These are phyloP conservation scores for Globisporangium irregulare DNA, from an alignment of 352 stramenopile genomes.

Conservation along the genomic window DNA sequence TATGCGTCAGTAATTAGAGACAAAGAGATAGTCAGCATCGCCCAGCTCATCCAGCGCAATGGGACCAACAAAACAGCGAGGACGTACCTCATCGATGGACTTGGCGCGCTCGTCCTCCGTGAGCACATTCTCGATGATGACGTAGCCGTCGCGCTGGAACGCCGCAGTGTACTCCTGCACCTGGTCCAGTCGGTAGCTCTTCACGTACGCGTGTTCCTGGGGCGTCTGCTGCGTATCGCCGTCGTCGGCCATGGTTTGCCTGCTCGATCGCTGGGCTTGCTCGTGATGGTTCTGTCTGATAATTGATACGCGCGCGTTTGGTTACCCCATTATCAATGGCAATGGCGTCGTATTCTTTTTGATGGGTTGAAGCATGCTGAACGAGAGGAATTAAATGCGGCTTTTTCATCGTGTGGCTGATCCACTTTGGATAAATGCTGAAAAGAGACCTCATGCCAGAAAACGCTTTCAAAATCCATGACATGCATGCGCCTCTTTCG, in stretches of 20 bases:
- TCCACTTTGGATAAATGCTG: too few relatives aligned
- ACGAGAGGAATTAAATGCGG: neutral
- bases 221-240: neutral
- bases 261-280: neutral
- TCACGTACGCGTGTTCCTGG: neutral
- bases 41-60: neutral
- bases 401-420: too few relatives aligned
- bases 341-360: neutral
- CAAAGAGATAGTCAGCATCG: neutral
- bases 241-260: conserved; percentile 3
- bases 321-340: neutral
- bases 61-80: too few relatives aligned
- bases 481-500: too few relatives aligned
- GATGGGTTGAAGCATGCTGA: neutral
- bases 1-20: neutral
- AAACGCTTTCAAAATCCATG: too few relatives aligned
- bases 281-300: conserved; percentile 1
- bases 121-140: conserved; percentile 44
- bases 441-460: too few relatives aligned
- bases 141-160: conserved; percentile 41
- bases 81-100: conserved; percentile 34
- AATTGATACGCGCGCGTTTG: conserved; percentile 1
- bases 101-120: conserved; percentile 25
- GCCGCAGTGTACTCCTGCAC: conserved; percentile 32
- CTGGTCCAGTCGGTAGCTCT: conserved; percentile 27